Conservation (phyloP, 805 yeast genomes). For the Candida yuanshanica region DNA sequence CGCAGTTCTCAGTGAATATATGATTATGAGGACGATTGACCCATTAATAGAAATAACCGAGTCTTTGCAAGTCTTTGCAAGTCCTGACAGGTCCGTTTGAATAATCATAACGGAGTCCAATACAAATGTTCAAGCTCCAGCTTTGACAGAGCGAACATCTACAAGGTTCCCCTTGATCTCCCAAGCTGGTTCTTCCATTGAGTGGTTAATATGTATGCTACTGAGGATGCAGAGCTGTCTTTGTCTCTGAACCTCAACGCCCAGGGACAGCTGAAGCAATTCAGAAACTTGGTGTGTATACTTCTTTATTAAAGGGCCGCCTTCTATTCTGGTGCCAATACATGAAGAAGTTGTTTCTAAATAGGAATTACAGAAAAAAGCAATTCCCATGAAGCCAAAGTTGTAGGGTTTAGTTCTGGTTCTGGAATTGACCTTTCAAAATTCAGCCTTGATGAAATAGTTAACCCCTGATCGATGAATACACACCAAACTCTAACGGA, state of each 20-base stretch:
- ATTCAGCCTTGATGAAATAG: slow-evolving; percentile 11
- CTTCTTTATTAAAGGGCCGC: slow-evolving; percentile 29
- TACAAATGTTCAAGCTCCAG: too few species aligned
- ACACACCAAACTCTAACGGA: slow-evolving; percentile 29
- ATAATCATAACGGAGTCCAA: too few species aligned
- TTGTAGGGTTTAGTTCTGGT: not conserved
- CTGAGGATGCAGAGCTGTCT: too few species aligned
- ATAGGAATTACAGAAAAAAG: slow-evolving; percentile 6
- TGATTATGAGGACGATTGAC: too few species aligned
- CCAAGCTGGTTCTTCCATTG: too few species aligned
- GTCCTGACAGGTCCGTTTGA: too few species aligned
- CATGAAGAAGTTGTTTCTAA: slow-evolving; percentile 32
- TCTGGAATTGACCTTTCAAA: not conserved
- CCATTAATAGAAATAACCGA: too few species aligned
- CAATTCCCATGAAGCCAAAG: not conserved
- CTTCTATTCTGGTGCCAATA: slow-evolving; percentile 32
- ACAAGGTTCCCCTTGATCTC: too few species aligned
- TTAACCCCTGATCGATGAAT: slow-evolving; percentile 15
- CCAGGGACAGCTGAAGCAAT: slow-evolving; percentile 19
- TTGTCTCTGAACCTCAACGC: slow-evolving; percentile 16
- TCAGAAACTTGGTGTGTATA: slow-evolving; percentile 28
- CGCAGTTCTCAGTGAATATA: too few species aligned
- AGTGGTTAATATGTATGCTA: too few species aligned
- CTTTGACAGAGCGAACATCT: too few species aligned
- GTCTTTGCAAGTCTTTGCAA: too few species aligned